phyloP scores from a whole-genome alignment of 2,329 filamentous ascomycete genomes.

The Cladosporium sp. region DNA sequence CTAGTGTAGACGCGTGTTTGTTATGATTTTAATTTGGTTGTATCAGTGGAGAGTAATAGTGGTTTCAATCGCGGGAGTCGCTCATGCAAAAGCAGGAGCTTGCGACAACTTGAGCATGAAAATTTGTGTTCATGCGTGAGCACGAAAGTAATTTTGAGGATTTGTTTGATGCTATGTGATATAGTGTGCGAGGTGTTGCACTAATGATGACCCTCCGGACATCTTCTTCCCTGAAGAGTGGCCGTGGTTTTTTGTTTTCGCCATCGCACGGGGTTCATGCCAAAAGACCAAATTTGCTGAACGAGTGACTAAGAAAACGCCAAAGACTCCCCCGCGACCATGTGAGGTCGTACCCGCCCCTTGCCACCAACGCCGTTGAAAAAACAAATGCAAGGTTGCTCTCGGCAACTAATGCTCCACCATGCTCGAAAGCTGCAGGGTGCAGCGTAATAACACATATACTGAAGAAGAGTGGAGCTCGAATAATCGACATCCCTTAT shows the following conservation, averaged over 20 bases:
- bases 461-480: conserved; percentile 3
- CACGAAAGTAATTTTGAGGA: too few relatives aligned
- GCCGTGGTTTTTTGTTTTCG: neutral
- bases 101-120: too few relatives aligned
- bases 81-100: too few relatives aligned
- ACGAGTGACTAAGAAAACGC: conserved; percentile 1
- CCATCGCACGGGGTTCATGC: too few relatives aligned
- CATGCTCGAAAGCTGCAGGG: conserved; percentile 4
- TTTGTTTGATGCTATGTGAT: conserved; percentile 4
- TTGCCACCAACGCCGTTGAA: neutral
- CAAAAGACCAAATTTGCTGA: neutral
- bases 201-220: conserved; percentile 1
- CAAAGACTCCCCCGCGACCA: neutral
- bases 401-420: neutral
- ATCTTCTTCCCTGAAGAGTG: conserved; percentile 4
- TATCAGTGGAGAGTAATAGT: too few relatives aligned
- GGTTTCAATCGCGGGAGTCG: too few relatives aligned
- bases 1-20: too few relatives aligned
- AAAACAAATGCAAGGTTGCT: neutral
- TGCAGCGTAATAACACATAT: conserved; percentile 13
- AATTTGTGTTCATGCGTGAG: too few relatives aligned
- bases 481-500: conserved; percentile 29
- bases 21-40: too few relatives aligned
- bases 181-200: neutral
- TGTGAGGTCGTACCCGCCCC: neutral